These are phyloP conservation scores for Dactylis glomerata DNA, from an alignment of 176 grass and related monocot genomes.

Conservation along the genomic window DNA sequence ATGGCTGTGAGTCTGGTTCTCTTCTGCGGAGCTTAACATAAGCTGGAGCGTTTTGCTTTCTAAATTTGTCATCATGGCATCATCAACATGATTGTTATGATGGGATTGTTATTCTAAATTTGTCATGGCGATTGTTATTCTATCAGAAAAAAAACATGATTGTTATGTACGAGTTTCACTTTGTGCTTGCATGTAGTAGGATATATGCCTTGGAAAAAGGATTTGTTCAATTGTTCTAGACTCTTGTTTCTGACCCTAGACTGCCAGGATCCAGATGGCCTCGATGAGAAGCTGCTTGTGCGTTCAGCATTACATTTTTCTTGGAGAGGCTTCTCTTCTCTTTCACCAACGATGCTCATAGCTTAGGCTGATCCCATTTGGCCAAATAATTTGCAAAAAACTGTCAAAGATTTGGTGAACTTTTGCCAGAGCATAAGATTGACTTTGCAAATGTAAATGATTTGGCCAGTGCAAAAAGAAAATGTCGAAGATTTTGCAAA, in stretches of 20 bases:
- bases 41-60: constrained; percentile 21
- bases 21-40: not conserved
- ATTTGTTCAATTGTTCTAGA: not conserved
- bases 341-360: not conserved
- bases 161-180: no score
- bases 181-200: no score
- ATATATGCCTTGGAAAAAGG: not conserved
- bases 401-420: not conserved
- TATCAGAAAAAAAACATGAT: no score
- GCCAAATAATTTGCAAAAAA: not conserved
- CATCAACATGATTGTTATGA: not conserved
- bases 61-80: not conserved
- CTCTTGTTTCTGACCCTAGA: no score
- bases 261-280: no score
- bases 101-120: no score
- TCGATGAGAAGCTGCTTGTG: no score
- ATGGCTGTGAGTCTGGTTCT: not conserved
- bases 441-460: no score
- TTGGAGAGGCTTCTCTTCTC: not conserved
- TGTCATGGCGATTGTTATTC: no score
- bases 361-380: not conserved
- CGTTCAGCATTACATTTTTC: not conserved
- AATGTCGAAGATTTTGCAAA: no score
- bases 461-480: no score
- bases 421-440: no score